Base-by-base conservation (phyloP, 768 basidiomycete species). In the Amanita pseudoporphyria region DNA sequence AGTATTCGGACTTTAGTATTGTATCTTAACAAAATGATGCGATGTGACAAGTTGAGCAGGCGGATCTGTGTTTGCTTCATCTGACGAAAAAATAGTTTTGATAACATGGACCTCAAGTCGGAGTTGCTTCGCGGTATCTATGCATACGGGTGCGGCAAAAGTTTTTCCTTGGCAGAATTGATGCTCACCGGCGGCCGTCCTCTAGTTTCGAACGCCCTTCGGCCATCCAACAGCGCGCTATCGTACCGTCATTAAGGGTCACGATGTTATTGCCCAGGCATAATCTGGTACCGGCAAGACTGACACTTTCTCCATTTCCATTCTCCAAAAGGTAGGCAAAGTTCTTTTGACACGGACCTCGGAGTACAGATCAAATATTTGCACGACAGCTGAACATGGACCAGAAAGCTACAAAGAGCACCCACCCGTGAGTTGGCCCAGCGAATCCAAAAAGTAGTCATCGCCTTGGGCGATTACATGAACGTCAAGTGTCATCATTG, bases 241-340 rank as follows among this genome's bases (percentile, higher is more conserved):
- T 99, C 68, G 86, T 96, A 56, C 95, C 57, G 92, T 99, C 64
- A 82, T 93, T 59, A 93, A 94, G 67, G 93, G 92, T 33, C 91
- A 94, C 77, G 95, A 97, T 76, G 94, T 95, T 60, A 97, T 97
- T 60, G 95, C 93, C 49, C 95, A 94, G 67, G 95, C 96, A 59
- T n/a, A n/a, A n/a, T n/a, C n/a, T n/a, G n/a, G n/a, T n/a, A n/a
- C n/a, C n/a, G n/a, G n/a, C n/a, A n/a, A n/a, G n/a, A n/a, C n/a
- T n/a, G n/a, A n/a, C n/a, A n/a, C n/a, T n/a, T n/a, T n/a, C n/a
- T n/a, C n/a, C n/a, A n/a, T n/a, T n/a, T n/a, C n/a, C n/a, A n/a
- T n/a, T n/a, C n/a, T n/a, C n/a, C n/a, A n/a, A n/a, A n/a, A n/a
- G n/a, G n/a, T n/a, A n/a, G n/a, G n/a, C n/a, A n/a, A n/a, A n/a